phyloP scores from a whole-genome alignment of 345 rosid species.

The Salix viminalis region DNA sequence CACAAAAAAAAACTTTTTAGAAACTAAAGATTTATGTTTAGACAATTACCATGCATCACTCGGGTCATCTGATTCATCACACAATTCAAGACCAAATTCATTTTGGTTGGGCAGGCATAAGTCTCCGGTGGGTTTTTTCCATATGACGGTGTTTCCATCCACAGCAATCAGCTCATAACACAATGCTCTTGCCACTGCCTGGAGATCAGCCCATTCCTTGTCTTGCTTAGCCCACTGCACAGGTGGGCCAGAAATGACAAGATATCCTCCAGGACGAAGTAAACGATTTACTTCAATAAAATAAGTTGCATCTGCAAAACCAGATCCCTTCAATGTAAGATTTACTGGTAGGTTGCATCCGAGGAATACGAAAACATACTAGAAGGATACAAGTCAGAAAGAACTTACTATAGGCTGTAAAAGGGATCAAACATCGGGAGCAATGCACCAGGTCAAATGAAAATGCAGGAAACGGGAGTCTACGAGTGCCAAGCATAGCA shows the following conservation, averaged over 20 bases:
- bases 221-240: constrained; percentile 98
- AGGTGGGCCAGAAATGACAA: constrained; percentile 98
- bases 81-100: constrained; percentile 68
- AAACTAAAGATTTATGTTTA: constrained; percentile 10
- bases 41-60: constrained; percentile 70
- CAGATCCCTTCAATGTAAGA: constrained; percentile 22
- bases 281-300: constrained; percentile 86
- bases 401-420: constrained; percentile 91
- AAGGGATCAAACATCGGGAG: constrained; percentile 90
- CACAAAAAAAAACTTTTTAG: not conserved
- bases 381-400: not conserved
- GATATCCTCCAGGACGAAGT: constrained; percentile 89
- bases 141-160: constrained; percentile 90
- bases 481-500: constrained; percentile 97
- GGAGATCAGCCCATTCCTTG: constrained; percentile 98
- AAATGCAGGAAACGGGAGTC: constrained; percentile 91
- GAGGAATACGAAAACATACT: not conserved
- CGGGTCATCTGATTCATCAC: constrained; percentile 64
- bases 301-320: constrained; percentile 80
- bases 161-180: constrained; percentile 86
- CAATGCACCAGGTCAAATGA: constrained; percentile 88
- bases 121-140: constrained; percentile 84
- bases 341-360: constrained; percentile 10
- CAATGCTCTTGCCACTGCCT: constrained; percentile 80
- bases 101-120: constrained; percentile 68